Percentiles rank a stretch among this genome's conserved stretches.
These are phyloP conservation scores for Isabelozyma pseudorhagii DNA, from an alignment of 805 yeast species.

Conservation along the genomic window DNA sequence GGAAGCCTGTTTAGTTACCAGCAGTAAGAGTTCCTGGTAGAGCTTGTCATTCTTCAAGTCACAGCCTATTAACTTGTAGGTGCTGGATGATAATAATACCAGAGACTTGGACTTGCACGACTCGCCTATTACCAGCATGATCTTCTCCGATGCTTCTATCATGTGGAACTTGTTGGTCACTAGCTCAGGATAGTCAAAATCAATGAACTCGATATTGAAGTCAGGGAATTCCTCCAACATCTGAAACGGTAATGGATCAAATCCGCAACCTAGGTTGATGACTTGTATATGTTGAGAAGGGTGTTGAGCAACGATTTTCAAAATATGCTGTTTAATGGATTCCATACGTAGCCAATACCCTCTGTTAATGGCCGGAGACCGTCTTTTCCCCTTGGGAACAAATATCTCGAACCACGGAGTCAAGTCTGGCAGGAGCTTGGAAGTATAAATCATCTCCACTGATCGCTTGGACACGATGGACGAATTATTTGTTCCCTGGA, in stretches of 20 bases:
- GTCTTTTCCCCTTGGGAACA: slow-evolving; percentile 60
- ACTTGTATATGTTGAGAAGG: slow-evolving; percentile 27
- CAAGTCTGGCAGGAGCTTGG: slow-evolving; percentile 27
- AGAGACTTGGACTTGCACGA: neutral
- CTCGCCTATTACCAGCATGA: slow-evolving; percentile 43
- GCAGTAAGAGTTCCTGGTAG: slow-evolving; percentile 29
- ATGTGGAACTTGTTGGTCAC: slow-evolving; percentile 52
- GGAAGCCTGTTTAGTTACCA: slow-evolving; percentile 22
- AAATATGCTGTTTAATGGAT: slow-evolving; percentile 54
- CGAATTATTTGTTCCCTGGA: slow-evolving; percentile 83
- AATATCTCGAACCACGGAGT: slow-evolving; percentile 60
- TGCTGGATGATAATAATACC: slow-evolving; percentile 26
- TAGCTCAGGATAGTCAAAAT: slow-evolving; percentile 73
- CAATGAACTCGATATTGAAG: slow-evolving; percentile 47
- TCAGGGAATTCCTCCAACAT: slow-evolving; percentile 14
- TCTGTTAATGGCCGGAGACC: slow-evolving; percentile 78
- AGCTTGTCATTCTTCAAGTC: slow-evolving; percentile 50
- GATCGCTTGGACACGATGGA: slow-evolving; percentile 82
- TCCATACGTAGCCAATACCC: slow-evolving; percentile 84
- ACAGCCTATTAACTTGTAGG: slow-evolving; percentile 63
- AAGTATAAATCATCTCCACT: slow-evolving; percentile 60
- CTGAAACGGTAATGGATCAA: slow-evolving; percentile 43
- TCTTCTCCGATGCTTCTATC: slow-evolving; percentile 47
- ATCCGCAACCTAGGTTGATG: slow-evolving; percentile 79
- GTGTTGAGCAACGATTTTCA: slow-evolving; percentile 37